A percentile compares a stretch with the other conserved stretches of the same genome.
Evolutionary conservation across 176 grass and related monocot genomes (phyloP).

Genomic region (Carex kokanica): DNA sequence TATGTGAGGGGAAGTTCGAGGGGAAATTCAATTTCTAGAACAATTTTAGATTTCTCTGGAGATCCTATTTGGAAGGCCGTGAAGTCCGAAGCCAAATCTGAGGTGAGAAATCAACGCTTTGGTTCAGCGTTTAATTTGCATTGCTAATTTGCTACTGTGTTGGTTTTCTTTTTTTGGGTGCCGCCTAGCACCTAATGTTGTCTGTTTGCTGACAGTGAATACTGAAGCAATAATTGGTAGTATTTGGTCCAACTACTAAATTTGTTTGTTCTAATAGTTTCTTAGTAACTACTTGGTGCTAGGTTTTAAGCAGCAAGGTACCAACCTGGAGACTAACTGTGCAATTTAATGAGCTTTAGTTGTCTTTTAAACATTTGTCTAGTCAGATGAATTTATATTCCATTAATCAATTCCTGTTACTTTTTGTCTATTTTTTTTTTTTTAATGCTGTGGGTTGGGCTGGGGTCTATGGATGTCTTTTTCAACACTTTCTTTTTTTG

Average conservation of each 20-base stretch:
- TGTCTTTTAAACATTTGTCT: not conserved
- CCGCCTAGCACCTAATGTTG: not conserved
- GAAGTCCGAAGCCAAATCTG: constrained; percentile 68
- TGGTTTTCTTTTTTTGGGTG: not conserved
- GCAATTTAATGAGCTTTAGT: not conserved
- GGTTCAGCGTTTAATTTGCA: not conserved
- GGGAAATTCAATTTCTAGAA: constrained; percentile 42
- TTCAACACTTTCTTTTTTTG: not conserved
- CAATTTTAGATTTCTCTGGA: constrained; percentile 48
- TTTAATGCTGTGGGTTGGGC: not conserved
- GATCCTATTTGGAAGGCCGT: constrained; percentile 93
- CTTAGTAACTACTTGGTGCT: not conserved
- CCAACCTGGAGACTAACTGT: not conserved
- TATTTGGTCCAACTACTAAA: not conserved
- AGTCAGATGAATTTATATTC: not conserved
- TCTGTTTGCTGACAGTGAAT: not conserved
- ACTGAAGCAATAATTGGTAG: not conserved
- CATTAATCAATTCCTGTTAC: not conserved
- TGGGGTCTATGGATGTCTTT: not conserved
- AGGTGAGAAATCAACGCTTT: constrained; percentile 44
- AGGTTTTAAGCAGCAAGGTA: not conserved
- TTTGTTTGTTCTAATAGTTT: not conserved
- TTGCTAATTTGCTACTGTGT: not conserved
- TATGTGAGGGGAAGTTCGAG: constrained; percentile 68
- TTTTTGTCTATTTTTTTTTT: not conserved